Evolutionary conservation across 2,329 filamentous ascomycete genomes (phyloP), one percentile per base, ranked within the genome.

Genomic region (Penicillium carneum): DNA sequence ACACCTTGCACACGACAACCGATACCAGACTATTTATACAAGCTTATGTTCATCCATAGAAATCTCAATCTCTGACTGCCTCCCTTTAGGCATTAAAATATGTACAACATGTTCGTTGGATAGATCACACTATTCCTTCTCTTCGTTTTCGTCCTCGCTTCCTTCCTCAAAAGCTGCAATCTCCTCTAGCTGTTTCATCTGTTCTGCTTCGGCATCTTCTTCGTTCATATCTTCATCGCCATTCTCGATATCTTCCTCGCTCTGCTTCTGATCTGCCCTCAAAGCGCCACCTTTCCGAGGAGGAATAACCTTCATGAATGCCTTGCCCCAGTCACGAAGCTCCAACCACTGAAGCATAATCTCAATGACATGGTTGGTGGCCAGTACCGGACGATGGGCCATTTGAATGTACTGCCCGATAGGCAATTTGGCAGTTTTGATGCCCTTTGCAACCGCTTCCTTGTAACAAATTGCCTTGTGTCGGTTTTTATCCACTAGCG

Each of bases 401-500:
- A 99, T 96, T 65, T 92, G 86, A 83, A 99, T 89, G 76, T 92
- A 98, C 64, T 98, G 89, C n/a, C 93, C 92, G 70, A 99, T 98
- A 0, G 95, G 95, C 57, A 99, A 78, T 74, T 92, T 93, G 1
- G 94, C 95, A 0, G 95, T 98, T 65, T 90, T 89, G 69, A 99
- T 87, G 0, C 91, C 91, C 63, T 84, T 84, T 57, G 89, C 87
- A 55, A 86, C 83, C 0, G 95, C 95, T 16, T 90, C 85, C 70
- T 89, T 90, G 83, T 97, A 93, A 79, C 95, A 99, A 39, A 99
- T 84, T 0, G 92, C 93, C 81, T 99, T 99, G 78, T 99, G 90
- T 46, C 95, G 87, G 78, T 99, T 99, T 80, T 93, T 93, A 80
- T 99, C 95, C 29, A 99, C 95, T 38, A 99, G 83, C 0, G 94